Base-by-base conservation (phyloP, 306 rosid genomes). In the Prosopis cineraria region DNA sequence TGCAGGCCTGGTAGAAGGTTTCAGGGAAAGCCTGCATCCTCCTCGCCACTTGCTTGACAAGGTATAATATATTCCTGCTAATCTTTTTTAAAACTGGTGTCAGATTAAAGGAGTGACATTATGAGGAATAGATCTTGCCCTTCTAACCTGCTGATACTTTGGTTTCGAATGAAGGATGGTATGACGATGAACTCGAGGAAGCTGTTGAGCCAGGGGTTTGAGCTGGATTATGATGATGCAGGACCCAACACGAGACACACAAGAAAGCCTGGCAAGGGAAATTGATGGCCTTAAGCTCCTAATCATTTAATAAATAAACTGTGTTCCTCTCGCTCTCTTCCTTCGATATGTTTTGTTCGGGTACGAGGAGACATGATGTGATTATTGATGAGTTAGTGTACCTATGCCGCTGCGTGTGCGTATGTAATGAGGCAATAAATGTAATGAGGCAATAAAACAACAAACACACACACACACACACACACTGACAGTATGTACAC, bases 251-350 rank as follows among this genome's bases (percentile, higher is more conserved):
- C 81, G 10, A 90, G 31, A 84, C 98, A 93, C 68, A 20, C 70
- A n/a, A 89, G 72, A 87, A 90, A 47, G 79, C 93, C 97, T 58
- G 89, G 96, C 53, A 88, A 86, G 91, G 87, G 89, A 77, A 87
- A 78, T 72, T 90, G 73, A 88, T 48, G 33, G 63, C 30, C 78
- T 68, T 34, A 6, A 11, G 31, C 22, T 30, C 25, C 77, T 43
- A 68, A 22, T 73, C 41, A 70, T 47, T 20, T 3, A n/a, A 37
- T 37, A 37, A 83, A 74, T 73, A 50, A 68, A 77, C 55, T 29
- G 68, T 66, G 27, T 69, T 29, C 60, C 24, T 60, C 77, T 43
- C 44, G 2, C 33, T 34, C 3, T 33, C 77, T 60, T 68, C 53
- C 36, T 66, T 72, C 72, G 43, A 40, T 83, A 72, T 80, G 85